Evolutionary conservation across 176 grass and related monocot genomes (phyloP), one percentile per base, ranked within the genome.

Genomic region (Eleusine indica): DNA sequence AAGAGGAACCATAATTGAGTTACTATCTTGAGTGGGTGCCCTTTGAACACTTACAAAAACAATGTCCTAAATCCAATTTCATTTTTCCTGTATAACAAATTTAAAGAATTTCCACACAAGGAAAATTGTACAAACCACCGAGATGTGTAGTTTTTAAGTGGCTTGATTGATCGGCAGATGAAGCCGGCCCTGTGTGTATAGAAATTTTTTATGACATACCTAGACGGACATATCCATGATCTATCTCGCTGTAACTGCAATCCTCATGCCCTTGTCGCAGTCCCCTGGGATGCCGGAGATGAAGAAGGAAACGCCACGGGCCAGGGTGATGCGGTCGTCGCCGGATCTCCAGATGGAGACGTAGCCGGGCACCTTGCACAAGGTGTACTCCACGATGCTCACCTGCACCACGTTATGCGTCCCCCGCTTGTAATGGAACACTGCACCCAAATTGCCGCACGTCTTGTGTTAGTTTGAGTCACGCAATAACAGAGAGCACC

Each of bases 361-460:
- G 70, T 67, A 68, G 1, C 13, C 5, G 5, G 66, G 58, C 7
- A 22, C 14, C 54, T 66, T 18, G 71, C 88, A 90, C 57, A 73
- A 51, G 39, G 63, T 66, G 71, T 86, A 83, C 3, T 80, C 78
- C 11, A 4, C 9, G 7, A 17, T 22, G 52, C 29, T 71, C 40
- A 90, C 84, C 43, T 57, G 39, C 12, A 90, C 79, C 44, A 90
- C 84, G 67, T 90, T 87, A 29, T 90, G 84, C 0, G n/a, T 18
- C 0, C 22, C 29, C 7, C 83, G 71, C 40, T 86, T 64, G 74
- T 89, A 89, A 22, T 66, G 85, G 68, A 91, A 87, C 54, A 84
- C 89, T 91, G 47, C 3, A 54, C n/a, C 11, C 43, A 49, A 5
- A 22, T 12, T 14, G 1, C 4, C 1, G 21, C 44, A 62, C 7